Conservation (phyloP, 768 basidiomycete genomes). For the Boletus huronensis region DNA sequence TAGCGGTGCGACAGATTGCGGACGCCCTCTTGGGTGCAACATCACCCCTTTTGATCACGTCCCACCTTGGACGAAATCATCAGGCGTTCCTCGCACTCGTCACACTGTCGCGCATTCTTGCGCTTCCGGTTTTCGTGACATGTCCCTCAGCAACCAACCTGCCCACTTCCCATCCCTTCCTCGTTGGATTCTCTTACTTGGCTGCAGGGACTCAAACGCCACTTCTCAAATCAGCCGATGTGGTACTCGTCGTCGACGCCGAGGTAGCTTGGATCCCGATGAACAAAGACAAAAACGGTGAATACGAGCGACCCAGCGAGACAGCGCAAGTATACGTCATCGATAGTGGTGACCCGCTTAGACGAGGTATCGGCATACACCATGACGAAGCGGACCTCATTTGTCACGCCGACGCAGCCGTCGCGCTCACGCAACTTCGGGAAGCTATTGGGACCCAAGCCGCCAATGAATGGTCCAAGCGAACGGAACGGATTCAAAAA, state of each 20-base stretch:
- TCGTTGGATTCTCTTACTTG: slow-evolving; percentile 51
- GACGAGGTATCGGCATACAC: slow-evolving; percentile 44
- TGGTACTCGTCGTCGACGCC: slow-evolving; percentile 60
- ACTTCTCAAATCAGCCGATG: slow-evolving; percentile 53
- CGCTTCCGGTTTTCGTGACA: slow-evolving; percentile 51
- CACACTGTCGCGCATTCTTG: slow-evolving; percentile 47
- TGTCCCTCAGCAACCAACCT: slow-evolving; percentile 52
- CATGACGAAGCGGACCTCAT: slow-evolving; percentile 55
- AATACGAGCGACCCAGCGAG: slow-evolving; percentile 33
- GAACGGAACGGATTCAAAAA: slow-evolving; percentile 14
- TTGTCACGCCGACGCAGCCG: slow-evolving; percentile 52
- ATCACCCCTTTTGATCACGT: slow-evolving; percentile 62
- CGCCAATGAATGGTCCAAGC: slow-evolving; percentile 11
- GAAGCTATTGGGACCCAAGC: slow-evolving; percentile 14
- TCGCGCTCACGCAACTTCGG: slow-evolving; percentile 49
- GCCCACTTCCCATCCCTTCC: slow-evolving; percentile 54
- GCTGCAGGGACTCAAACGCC: slow-evolving; percentile 41
- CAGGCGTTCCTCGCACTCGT: slow-evolving; percentile 44
- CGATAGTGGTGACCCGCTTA: slow-evolving; percentile 62
- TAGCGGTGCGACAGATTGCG: slow-evolving; percentile 40
- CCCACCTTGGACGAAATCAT: slow-evolving; percentile 55
- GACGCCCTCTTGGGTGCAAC: slow-evolving; percentile 47
- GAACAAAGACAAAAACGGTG: slow-evolving; percentile 36
- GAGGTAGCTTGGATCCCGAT: slow-evolving; percentile 64
- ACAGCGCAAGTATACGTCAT: slow-evolving; percentile 55